Evolutionary conservation across 305 asterid genomes (phyloP).

Genomic region (Salvia sclarea): DNA sequence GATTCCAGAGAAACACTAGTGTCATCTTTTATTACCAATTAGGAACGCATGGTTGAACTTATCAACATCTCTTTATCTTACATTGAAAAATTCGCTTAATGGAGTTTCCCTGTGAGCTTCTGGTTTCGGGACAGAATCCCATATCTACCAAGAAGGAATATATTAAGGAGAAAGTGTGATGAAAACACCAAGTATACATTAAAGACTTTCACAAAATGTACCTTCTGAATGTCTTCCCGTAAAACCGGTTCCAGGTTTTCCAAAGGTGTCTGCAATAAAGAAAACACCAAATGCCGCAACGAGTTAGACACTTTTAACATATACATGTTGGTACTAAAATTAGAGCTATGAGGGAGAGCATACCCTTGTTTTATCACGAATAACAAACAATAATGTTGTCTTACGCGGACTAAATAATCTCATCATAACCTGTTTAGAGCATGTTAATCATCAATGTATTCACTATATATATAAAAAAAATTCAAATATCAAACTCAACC

Average conservation of each 20-base stretch:
- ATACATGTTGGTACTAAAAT: constrained; percentile 5
- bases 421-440: constrained; percentile 79
- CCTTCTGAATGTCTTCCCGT: constrained; percentile 98
- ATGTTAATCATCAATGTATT: constrained; percentile 35
- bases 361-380: constrained; percentile 96
- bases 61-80: constrained; percentile 46
- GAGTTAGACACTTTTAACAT: background rate
- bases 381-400: constrained; percentile 93
- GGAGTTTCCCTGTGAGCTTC: constrained; percentile 89
- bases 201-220: constrained; percentile 32
- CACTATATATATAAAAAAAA: constrained; percentile 5
- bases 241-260: constrained; percentile 96
- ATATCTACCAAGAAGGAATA: constrained; percentile 54
- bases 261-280: constrained; percentile 73
- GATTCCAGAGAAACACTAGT: constrained; percentile 24
- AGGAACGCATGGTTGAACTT: constrained; percentile 17
- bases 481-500: constrained; percentile 7
- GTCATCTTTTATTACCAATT: background rate
- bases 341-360: constrained; percentile 33
- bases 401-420: constrained; percentile 94
- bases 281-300: constrained; percentile 27
- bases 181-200: constrained; percentile 1
- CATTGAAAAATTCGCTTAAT: constrained; percentile 89
- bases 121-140: constrained; percentile 98
- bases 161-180: constrained; percentile 27